Evolutionary conservation across 208 protist species (phyloP).

Genomic region (Trypanosoma avium): DNA sequence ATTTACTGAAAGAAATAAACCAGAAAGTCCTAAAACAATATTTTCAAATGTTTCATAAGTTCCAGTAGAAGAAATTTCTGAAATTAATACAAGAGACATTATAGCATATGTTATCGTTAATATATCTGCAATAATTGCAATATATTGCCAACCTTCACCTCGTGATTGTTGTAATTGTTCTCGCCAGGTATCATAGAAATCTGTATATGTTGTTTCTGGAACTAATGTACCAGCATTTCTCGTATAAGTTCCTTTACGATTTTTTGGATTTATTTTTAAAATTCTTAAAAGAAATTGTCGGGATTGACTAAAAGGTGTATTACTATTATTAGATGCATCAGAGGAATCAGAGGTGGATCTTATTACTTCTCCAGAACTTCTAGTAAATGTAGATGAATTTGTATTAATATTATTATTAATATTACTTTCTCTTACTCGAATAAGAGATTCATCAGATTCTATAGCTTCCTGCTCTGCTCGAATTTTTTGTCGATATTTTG

Average conservation of each 20-base stretch:
- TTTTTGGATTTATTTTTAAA: neutral
- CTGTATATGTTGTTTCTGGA: conserved; percentile 41
- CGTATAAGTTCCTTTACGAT: neutral
- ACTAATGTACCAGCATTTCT: conserved; percentile 22
- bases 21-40: conserved; percentile 38
- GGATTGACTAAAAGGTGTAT: too few species aligned
- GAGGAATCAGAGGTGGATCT: too few species aligned
- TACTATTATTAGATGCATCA: too few species aligned
- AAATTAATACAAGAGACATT: conserved; percentile 27
- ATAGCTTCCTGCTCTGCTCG: neutral
- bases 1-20: conserved; percentile 36
- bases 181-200: conserved; percentile 39
- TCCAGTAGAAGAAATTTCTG: conserved; percentile 21
- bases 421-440: too few species aligned
- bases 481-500: conserved; percentile 13
- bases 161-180: conserved; percentile 42
- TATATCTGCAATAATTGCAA: conserved; percentile 29
- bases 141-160: conserved; percentile 47
- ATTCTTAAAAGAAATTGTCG: too few species aligned
- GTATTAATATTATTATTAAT: too few species aligned
- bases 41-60: conserved; percentile 29
- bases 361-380: too few species aligned
- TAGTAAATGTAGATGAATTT: too few species aligned
- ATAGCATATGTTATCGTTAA: conserved; percentile 31
- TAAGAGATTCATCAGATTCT: neutral